Percentiles rank a stretch among this genome's conserved stretches.
Conservation (phyloP, 1,284 basidiomycete species). For the Ceratobasidium sp. region DNA sequence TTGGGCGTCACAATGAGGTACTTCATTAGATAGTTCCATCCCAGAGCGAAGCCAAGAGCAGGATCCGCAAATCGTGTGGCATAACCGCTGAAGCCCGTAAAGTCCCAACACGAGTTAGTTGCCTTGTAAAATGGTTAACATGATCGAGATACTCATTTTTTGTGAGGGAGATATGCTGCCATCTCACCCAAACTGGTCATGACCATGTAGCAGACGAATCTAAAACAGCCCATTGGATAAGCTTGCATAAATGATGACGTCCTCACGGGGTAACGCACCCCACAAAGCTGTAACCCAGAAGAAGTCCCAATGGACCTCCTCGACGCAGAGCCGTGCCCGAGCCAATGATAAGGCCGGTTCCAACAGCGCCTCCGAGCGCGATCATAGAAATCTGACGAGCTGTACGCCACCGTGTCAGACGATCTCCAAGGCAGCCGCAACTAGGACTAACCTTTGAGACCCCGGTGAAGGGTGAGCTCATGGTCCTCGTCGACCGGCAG, state of each 20-base stretch:
- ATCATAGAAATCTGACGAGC: constrained; percentile 66
- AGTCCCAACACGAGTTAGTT: constrained; percentile 34
- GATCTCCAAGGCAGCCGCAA: not conserved
- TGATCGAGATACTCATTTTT: constrained; percentile 48
- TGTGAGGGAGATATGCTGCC: constrained; percentile 55
- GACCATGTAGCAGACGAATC: constrained; percentile 43
- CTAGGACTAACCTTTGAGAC: constrained; percentile 58
- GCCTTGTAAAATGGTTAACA: not conserved
- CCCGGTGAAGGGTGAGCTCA: constrained; percentile 59
- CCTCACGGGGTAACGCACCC: constrained; percentile 41
- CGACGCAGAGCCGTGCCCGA: constrained; percentile 54
- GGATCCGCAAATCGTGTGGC: constrained; percentile 57
- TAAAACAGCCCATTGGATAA: constrained; percentile 5
- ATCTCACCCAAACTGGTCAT: constrained; percentile 49
- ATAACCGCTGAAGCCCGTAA: constrained; percentile 39
- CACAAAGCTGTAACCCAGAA: constrained; percentile 55
- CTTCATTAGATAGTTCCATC: constrained; percentile 49
- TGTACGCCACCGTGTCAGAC: constrained; percentile 22
- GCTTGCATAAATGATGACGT: not conserved
- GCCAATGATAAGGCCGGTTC: constrained; percentile 80
- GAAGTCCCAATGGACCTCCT: constrained; percentile 56
- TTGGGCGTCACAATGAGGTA: constrained; percentile 51
- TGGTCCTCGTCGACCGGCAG: constrained; percentile 37
- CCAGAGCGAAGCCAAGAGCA: constrained; percentile 52
- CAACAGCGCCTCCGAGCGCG: constrained; percentile 64